A percentile compares a stretch with the other conserved stretches of the same genome.
Evolutionary conservation across 352 stramenopile species (phyloP).

Genomic region (Bremia lactucae): DNA sequence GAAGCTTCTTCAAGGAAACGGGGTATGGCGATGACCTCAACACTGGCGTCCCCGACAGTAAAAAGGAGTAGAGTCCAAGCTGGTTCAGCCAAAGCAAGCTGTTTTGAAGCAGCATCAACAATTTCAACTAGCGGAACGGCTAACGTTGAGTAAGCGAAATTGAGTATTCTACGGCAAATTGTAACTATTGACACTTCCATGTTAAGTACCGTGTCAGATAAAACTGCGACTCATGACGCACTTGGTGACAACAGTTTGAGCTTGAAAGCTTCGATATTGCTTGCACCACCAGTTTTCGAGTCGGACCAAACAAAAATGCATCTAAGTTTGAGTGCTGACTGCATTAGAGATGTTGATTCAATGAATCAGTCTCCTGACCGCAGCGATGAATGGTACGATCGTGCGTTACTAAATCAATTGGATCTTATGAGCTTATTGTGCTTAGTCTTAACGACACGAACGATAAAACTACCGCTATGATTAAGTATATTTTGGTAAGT

Average conservation of each 20-base stretch:
- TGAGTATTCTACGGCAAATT: too few species aligned
- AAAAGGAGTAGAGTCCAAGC: slow-evolving; percentile 15
- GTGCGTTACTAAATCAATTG: neutral
- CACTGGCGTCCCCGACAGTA: neutral
- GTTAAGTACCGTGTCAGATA: too few species aligned
- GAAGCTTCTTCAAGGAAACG: slow-evolving; percentile 12
- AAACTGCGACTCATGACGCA: too few species aligned
- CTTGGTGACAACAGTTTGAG: too few species aligned
- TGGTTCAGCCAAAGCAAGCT: slow-evolving; percentile 2
- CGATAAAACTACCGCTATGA: slow-evolving; percentile 13
- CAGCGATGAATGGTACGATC: slow-evolving; percentile 15
- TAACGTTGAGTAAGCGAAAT: too few species aligned
- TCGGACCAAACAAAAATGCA: neutral
- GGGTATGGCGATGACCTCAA: slow-evolving; percentile 4
- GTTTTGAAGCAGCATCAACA: slow-evolving; percentile 1
- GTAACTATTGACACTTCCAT: too few species aligned
- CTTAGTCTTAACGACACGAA: slow-evolving; percentile 5
- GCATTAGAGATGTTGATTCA: neutral
- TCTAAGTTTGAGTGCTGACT: neutral
- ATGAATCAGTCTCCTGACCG: slow-evolving; percentile 6
- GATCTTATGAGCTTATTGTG: neutral
- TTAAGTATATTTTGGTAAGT: slow-evolving; percentile 16
- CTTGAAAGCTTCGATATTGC: neutral
- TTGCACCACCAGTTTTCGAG: neutral
- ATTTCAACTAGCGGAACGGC: too few species aligned